A percentile compares a stretch with the other conserved stretches of the same genome.
These are phyloP conservation scores for Saturnispora sanitii DNA, from an alignment of 805 yeast species.

Conservation along the genomic window DNA sequence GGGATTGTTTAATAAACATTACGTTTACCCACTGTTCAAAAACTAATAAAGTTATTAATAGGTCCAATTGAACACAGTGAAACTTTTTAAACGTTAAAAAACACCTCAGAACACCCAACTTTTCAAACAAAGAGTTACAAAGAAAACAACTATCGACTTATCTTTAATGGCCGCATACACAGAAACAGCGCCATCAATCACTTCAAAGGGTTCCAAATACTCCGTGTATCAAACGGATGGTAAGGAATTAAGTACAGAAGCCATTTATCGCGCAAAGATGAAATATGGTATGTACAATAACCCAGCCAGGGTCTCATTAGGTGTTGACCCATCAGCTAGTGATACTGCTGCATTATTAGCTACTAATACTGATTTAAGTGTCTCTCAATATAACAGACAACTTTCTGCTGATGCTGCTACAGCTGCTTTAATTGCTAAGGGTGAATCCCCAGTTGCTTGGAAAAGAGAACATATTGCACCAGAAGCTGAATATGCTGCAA, in stretches of 20 bases:
- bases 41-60: too few species aligned
- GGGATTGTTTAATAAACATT: too few species aligned
- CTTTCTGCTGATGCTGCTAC: conserved; percentile 55
- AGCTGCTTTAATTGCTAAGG: conserved; percentile 46
- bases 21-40: too few species aligned
- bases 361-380: conserved; percentile 51
- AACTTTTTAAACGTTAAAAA: too few species aligned
- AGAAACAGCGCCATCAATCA: conserved; percentile 22
- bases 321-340: conserved; percentile 60
- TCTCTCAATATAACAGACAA: conserved; percentile 54
- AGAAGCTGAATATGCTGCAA: conserved; percentile 38
- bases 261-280: conserved; percentile 62
- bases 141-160: not conserved
- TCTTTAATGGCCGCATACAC: conserved; percentile 21
- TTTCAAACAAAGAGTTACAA: not conserved
- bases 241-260: conserved; percentile 63
- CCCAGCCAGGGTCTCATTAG: conserved; percentile 43
- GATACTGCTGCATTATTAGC: conserved; percentile 75
- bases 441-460: conserved; percentile 40
- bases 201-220: conserved; percentile 23
- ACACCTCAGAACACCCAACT: too few species aligned
- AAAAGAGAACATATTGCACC: conserved; percentile 35
- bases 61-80: too few species aligned
- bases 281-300: conserved; percentile 54
- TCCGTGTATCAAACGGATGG: conserved; percentile 60